Base-by-base conservation (phyloP, 768 basidiomycete species). In the Termitomyces sp. region DNA sequence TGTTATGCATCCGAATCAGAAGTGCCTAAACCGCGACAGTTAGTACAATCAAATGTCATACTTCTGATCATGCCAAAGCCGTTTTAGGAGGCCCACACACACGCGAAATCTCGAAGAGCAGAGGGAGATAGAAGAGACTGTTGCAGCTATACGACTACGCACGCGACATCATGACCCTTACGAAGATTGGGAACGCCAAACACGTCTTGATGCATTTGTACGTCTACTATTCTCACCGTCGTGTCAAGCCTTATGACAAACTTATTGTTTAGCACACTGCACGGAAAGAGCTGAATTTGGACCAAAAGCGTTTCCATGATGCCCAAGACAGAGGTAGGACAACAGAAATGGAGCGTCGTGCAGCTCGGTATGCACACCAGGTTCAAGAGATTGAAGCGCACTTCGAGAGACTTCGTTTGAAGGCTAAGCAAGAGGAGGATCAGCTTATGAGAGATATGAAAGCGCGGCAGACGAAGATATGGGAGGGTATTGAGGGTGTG, bases 401-500 rank as follows among this genome's bases (percentile, higher is more conserved):
- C 26, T 70, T 91, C 1, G 72, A 72, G 3, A 56, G 61, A 0
- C 55, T 87, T 53, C 70, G 75, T 33, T 51, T 80, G 19, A 69
- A 71, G 56, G 77, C 78, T 45, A 75, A 79, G 56, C 65, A 67
- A 11, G 78, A 81, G 28, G 77, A 86, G 54, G 69, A 73, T 38
- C 66, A 63, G 49, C 65, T 86, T 37, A 70, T 72, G 45, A 70
- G 70, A 5, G 67, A 62, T 9, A 84, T 81, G 80, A 76, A 76
- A 41, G 77, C 76, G 56, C 80, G 84, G 45, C 82, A 85, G 43
- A 77, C 74, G 59, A 63, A 64, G 50, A 70, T 83, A 38, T 84
- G 82, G 73, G 74, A 81, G 28, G 74, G 83, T 4, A 80, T 89
- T 52, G 86, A 91, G 67, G 66, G 59, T 2, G 82, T 77, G 7